Conservation (phyloP, 2,329 filamentous ascomycete species). For the Ophiocordyceps camponoti-rufipedis region DNA sequence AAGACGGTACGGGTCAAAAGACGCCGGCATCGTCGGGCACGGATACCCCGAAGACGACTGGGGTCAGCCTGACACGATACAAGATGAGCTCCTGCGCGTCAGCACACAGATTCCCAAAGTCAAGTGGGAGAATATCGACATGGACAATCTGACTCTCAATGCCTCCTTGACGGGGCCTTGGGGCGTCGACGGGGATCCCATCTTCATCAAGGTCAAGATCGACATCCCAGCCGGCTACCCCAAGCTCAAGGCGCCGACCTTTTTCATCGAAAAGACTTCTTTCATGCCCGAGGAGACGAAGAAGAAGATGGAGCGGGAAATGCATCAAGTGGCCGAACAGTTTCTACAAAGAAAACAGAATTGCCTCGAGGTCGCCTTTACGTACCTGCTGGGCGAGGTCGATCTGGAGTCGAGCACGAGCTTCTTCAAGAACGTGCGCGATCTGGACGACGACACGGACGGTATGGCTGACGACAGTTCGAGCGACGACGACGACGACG, state of each 20-base stretch:
- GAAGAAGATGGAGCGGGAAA: conserved; percentile 30
- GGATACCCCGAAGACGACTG: conserved; percentile 36
- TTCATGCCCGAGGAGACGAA: conserved; percentile 40
- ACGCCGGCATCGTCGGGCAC: conserved; percentile 31
- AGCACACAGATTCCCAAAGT: conserved; percentile 44
- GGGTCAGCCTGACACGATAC: conserved; percentile 42
- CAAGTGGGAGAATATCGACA: conserved; percentile 44
- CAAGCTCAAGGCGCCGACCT: conserved; percentile 36
- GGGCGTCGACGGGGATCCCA: conserved; percentile 35
- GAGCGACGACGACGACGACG: conserved; percentile 55
- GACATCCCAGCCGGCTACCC: conserved; percentile 42
- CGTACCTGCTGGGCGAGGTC: conserved; percentile 44
- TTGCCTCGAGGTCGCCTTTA: conserved; percentile 42
- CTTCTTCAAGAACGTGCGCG: conserved; percentile 45
- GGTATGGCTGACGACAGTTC: conserved; percentile 58
- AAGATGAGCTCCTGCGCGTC: conserved; percentile 46
- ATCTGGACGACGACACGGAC: conserved; percentile 38
- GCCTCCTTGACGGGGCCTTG: conserved; percentile 49
- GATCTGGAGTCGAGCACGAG: conserved; percentile 41
- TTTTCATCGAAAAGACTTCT: conserved; percentile 41
- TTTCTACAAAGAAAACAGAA: conserved; percentile 40
- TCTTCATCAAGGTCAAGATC: conserved; percentile 44
- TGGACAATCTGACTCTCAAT: conserved; percentile 38
- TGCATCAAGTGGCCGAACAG: conserved; percentile 35
- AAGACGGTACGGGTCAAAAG: conserved; percentile 30